Evolutionary conservation across 352 stramenopile genomes (phyloP).

Genomic region (Phytophthora fragariae): DNA sequence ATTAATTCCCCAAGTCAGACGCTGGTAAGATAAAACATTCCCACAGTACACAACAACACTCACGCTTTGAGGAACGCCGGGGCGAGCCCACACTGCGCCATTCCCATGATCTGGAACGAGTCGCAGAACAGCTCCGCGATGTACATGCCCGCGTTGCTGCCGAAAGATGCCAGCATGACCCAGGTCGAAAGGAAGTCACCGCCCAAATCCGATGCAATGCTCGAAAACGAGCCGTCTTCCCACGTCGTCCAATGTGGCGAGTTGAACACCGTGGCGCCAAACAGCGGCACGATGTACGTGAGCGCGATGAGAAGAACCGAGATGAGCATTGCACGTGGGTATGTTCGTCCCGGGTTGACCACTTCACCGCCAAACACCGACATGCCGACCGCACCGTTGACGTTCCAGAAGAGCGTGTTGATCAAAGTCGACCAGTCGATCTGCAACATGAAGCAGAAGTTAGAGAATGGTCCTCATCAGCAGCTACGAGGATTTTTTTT

Average conservation of each 20-base stretch:
- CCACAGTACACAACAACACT: slow-evolving; percentile 28
- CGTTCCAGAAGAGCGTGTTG: slow-evolving; percentile 97
- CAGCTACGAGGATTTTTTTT: not conserved
- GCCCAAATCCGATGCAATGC: slow-evolving; percentile 84
- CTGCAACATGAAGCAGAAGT: slow-evolving; percentile 8
- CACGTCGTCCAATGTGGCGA: slow-evolving; percentile 78
- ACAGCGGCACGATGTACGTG: slow-evolving; percentile 89
- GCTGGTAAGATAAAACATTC: not conserved
- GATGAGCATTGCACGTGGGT: slow-evolving; percentile 85
- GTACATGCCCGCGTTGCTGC: slow-evolving; percentile 93
- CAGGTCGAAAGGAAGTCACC: slow-evolving; percentile 89
- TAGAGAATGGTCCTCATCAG: not conserved
- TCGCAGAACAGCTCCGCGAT: slow-evolving; percentile 94
- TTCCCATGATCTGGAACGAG: slow-evolving; percentile 87
- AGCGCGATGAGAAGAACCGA: slow-evolving; percentile 82
- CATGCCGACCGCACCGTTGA: slow-evolving; percentile 92
- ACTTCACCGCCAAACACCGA: slow-evolving; percentile 92
- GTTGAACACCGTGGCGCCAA: slow-evolving; percentile 79
- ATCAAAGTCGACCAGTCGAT: slow-evolving; percentile 72
- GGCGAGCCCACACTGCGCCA: slow-evolving; percentile 87
- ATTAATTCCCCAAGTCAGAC: not conserved
- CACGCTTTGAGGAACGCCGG: slow-evolving; percentile 83
- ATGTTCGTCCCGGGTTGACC: slow-evolving; percentile 76
- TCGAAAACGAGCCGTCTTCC: slow-evolving; percentile 91
- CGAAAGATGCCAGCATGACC: slow-evolving; percentile 88